Percentiles rank a stretch among this genome's conserved stretches.
Conservation (phyloP, 805 yeast species). For the Yarrowia sp. region DNA sequence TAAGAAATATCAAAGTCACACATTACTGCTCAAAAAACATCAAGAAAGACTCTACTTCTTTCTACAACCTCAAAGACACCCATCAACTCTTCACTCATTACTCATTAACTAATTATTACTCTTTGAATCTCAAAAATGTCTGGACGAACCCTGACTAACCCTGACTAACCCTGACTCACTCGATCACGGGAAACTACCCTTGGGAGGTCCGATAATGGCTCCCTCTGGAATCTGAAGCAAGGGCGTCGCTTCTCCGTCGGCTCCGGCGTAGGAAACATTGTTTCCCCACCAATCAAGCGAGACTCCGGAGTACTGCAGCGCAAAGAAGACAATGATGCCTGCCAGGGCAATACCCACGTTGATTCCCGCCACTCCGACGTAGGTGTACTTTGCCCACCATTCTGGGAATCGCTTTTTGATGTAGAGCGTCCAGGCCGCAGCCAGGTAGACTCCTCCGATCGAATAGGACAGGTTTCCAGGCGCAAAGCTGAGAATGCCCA, state of each 20-base stretch:
- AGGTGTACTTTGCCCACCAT: constrained; percentile 57
- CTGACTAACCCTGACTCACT: too few species aligned
- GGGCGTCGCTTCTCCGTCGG: background rate
- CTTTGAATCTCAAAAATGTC: background rate
- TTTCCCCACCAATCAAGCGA: constrained; percentile 61
- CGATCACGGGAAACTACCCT: constrained; percentile 45
- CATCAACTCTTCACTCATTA: too few species aligned
- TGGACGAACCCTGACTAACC: too few species aligned
- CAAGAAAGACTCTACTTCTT: too few species aligned
- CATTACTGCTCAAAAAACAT: too few species aligned
- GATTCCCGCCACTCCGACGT: constrained; percentile 57
- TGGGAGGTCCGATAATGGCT: constrained; percentile 35
- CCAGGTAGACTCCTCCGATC: constrained; percentile 54
- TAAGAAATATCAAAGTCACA: too few species aligned
- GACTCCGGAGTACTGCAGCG: constrained; percentile 51
- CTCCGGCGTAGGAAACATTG: constrained; percentile 39
- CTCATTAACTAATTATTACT: too few species aligned
- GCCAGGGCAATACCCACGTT: constrained; percentile 60
- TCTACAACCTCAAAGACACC: too few species aligned
- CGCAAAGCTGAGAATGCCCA: background rate
- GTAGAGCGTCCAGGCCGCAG: constrained; percentile 52
- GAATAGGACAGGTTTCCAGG: constrained; percentile 41
- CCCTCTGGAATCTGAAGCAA: background rate
- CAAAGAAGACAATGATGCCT: constrained; percentile 56
- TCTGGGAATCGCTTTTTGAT: constrained; percentile 56